These are phyloP conservation scores for Apophysomyces sp. DNA, from an alignment of 371 early-diverging fungal genomes.

Conservation along the genomic window DNA sequence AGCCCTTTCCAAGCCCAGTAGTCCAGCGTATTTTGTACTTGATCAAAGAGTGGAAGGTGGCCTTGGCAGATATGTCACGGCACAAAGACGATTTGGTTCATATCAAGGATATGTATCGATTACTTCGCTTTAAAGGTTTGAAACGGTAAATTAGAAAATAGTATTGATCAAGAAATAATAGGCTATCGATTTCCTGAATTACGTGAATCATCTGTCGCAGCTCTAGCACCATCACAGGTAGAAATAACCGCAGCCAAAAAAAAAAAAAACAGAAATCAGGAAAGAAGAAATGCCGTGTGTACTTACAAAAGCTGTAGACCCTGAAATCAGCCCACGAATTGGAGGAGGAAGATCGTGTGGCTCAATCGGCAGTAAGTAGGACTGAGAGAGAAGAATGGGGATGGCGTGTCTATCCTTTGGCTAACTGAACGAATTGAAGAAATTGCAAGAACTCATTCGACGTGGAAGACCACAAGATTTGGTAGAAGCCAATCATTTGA, in stretches of 20 bases:
- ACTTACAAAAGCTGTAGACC: constrained; percentile 21
- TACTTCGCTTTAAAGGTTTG: constrained; percentile 82
- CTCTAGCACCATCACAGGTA: constrained; percentile 23
- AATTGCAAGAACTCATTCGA: constrained; percentile 96
- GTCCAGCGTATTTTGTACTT: constrained; percentile 88
- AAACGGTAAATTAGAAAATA: neutral
- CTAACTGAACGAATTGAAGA: constrained; percentile 45
- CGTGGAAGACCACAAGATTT: constrained; percentile 94
- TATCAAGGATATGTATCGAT: constrained; percentile 93
- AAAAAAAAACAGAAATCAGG: no score
- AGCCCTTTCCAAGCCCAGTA: constrained; percentile 59
- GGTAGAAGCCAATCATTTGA: constrained; percentile 92
- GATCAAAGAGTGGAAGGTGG: constrained; percentile 93
- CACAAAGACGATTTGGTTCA: constrained; percentile 91
- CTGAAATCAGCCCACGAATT: constrained; percentile 91
- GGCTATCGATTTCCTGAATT: constrained; percentile 30
- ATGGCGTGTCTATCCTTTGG: neutral
- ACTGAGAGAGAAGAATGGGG: neutral
- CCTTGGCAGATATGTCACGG: constrained; percentile 82
- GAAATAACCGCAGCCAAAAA: no score
- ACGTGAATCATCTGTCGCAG: constrained; percentile 22
- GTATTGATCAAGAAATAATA: neutral
- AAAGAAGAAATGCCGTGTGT: neutral
- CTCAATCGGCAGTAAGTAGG: constrained; percentile 79
- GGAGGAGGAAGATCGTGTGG: constrained; percentile 91